These are phyloP conservation scores for Psidium friedrichsthalianum DNA, from an alignment of 345 rosid genomes.

Conservation along the genomic window DNA sequence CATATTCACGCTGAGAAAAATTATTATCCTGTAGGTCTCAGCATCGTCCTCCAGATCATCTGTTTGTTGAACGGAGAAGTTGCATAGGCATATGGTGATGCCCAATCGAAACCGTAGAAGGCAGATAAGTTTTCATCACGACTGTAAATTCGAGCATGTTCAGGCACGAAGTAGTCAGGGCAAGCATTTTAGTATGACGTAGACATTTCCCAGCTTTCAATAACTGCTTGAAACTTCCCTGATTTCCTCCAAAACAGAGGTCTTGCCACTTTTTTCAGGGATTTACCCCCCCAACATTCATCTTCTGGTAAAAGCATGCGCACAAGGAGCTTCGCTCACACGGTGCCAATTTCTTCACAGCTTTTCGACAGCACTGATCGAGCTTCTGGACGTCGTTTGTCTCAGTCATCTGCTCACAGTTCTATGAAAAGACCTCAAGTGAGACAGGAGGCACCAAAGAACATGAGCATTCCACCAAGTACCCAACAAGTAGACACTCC, in stretches of 20 bases:
- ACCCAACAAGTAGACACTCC: slow-evolving; percentile 35
- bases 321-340: slow-evolving; percentile 51
- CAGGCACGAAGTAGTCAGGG: slow-evolving; percentile 22
- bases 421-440: slow-evolving; percentile 53
- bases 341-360: slow-evolving; percentile 49
- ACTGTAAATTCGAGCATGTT: slow-evolving; percentile 40
- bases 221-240: slow-evolving; percentile 25
- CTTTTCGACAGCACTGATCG: slow-evolving; percentile 50
- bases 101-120: slow-evolving; percentile 47
- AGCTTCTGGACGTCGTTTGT: slow-evolving; percentile 31
- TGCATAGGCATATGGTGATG: slow-evolving; percentile 36
- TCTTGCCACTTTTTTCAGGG: neutral
- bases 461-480: slow-evolving; percentile 36
- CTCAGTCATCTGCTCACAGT: slow-evolving; percentile 35
- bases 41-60: slow-evolving; percentile 12
- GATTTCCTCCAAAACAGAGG: slow-evolving; percentile 7
- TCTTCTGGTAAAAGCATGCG: slow-evolving; percentile 25
- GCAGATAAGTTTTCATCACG: slow-evolving; percentile 35
- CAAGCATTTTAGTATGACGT: slow-evolving; percentile 39
- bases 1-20: slow-evolving; percentile 5
- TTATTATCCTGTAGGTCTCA: neutral
- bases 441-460: slow-evolving; percentile 43
- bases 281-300: slow-evolving; percentile 1
- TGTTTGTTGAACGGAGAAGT: slow-evolving; percentile 20
- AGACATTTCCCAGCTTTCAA: slow-evolving; percentile 50